Evolutionary conservation across 495 filamentous ascomycete species (phyloP), one percentile per base, ranked within the genome.

Genomic region (Penicillium salamii): DNA sequence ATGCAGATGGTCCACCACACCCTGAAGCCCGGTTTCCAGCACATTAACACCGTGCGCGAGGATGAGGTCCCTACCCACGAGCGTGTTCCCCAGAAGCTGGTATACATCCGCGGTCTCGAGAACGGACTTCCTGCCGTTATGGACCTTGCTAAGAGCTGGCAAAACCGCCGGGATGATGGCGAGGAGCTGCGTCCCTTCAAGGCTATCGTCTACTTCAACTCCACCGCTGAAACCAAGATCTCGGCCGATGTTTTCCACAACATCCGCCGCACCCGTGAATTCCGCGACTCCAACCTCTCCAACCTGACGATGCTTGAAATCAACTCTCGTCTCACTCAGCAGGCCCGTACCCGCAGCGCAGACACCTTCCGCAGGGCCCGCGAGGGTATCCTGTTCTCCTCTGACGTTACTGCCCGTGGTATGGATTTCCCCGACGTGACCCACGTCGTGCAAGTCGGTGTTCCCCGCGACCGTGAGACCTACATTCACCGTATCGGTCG

Each of bases 341-440:
- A 6, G 0, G 53, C 71, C 50, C 83, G 93, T 24, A 90, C 89
- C 1, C 55, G 57, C 7, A 79, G 77, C n/a, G 79, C 93, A 0
- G 77, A 89, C 0, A 46, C 24, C n/a, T 98, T 98, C 80, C 81
- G 84, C 17, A 58, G 49, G 4, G 70, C 80, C 8, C 46, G 70
- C 13, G 78, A 79, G 20, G 91, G 74, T 23, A 86, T 98, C 45
- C 78, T 98, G 20, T 80, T 97, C 65, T 91, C 91, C 1, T 91
- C 90, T 4, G 93, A 98, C 67, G 92, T 98, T 20, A 93, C 92
- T 1, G 90, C 93, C 12, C 84, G 93, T 62, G 93, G 93, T 58
- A 86, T 90, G 83, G 86, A 90, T 62, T 89, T 89, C 62, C 85
- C 84, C 2, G 78, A 79, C 38, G 85, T 88, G 28, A 85, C 82